Conservation (phyloP, 2,329 filamentous ascomycete species). For the Ilyonectria sp. region DNA sequence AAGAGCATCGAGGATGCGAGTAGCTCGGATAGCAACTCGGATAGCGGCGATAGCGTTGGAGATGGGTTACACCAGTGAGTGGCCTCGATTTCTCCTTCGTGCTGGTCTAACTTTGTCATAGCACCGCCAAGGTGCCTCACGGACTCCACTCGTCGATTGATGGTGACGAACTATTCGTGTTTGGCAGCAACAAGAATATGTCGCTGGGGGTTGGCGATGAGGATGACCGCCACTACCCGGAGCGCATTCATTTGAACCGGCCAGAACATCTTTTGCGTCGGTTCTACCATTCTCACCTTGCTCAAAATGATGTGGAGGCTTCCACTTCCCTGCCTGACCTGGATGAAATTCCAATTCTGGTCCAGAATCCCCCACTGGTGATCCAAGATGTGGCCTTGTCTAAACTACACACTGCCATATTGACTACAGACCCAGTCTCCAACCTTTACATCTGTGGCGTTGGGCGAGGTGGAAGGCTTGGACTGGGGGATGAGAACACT, state of each 20-base stretch:
- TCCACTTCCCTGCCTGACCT: constrained; percentile 49
- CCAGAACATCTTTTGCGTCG: constrained; percentile 83
- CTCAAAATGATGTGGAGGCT: constrained; percentile 57
- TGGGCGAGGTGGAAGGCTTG: constrained; percentile 89
- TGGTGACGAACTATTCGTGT: constrained; percentile 92
- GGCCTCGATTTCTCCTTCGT: not conserved
- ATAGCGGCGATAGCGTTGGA: constrained; percentile 65
- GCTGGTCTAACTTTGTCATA: constrained; percentile 36
- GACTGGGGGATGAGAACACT: constrained; percentile 90
- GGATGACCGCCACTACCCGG: constrained; percentile 93
- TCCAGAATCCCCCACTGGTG: constrained; percentile 79
- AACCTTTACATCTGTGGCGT: constrained; percentile 96
- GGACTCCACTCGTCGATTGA: constrained; percentile 38
- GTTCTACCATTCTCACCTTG: constrained; percentile 79
- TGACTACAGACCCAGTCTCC: constrained; percentile 88
- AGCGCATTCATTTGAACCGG: constrained; percentile 82
- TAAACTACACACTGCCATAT: constrained; percentile 90
- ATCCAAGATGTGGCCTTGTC: constrained; percentile 90
- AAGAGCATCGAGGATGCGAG: constrained; percentile 64
- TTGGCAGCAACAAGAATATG: constrained; percentile 96
- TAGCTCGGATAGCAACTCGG: constrained; percentile 66
- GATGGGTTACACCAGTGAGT: constrained; percentile 51
- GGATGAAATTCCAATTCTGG: constrained; percentile 78
- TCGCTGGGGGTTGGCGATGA: constrained; percentile 95
- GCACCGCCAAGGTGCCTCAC: constrained; percentile 38